Base-by-base conservation (phyloP, 352 stramenopile genomes). In the Phytophthora citrophthora region DNA sequence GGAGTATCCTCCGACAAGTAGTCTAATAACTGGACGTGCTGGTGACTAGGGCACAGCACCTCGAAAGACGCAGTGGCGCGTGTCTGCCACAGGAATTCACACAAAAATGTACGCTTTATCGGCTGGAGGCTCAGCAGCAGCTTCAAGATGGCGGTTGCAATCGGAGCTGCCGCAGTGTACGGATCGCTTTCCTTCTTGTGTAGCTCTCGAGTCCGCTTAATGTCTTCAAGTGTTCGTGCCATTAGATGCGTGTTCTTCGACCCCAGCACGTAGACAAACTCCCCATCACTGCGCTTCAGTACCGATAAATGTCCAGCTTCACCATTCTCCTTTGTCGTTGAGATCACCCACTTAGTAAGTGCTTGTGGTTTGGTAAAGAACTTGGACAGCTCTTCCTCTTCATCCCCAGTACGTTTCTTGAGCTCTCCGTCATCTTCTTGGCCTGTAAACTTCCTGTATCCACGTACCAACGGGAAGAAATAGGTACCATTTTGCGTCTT, bases 201-300 rank as follows among this genome's bases (percentile, higher is more conserved):
- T 50, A 1, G 56, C 57, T 50, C 49, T 43, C 65, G 70, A 7
- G 72, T 68, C 1, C 46, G 40, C 9, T 84, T 70, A 27, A 94
- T 73, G 49, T 93, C 82, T 0, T 87, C 73, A 1, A 79, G 11
- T 5, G 64, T 83, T 26, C 65, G 53, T 7, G 77, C 79, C 6
- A 90, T 26, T 45, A 94, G 57, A 67, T 94, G 86, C 20, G 83
- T 92, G 61, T 93, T 94, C 72, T 94, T 94, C 32, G 86, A 94
- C 16, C 86, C 86, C 9, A 93, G 66, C 10, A 85, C 77, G 63
- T 88, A 93, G 3, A 94, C 53, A 32, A 86, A 93, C 39, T 63
- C 46, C n/a, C 80, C 81, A 45, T 93, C 81, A 5, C 50, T 65
- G 7, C 80, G 79, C 64, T 93, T 90, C 15, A 94, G 64, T 34